Evolutionary conservation across 805 yeast species (phyloP), one percentile per base, ranked within the genome.

Genomic region (Tetrapisispora pingtungensis): DNA sequence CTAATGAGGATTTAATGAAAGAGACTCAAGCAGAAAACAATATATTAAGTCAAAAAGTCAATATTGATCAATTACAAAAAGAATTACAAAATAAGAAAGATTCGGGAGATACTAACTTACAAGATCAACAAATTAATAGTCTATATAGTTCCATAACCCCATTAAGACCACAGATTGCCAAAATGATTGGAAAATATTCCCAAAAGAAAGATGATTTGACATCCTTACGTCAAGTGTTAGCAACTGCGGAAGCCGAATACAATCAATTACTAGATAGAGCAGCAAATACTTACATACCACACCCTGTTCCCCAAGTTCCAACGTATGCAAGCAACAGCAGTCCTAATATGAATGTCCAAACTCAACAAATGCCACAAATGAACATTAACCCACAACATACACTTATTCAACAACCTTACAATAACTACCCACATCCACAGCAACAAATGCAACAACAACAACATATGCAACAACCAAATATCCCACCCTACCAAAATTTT

Each of bases 171-270:
- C 75, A 78, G 48, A 69, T 93, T 48, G 85, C 85, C 14, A 77
- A 77, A 55, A 66, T 80, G 54, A 77, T 93, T 49, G 96, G 86
- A 46, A 78, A 84, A 61, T 84, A 86, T 61, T 74, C 86, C 32
- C 73, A 76, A 37, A 76, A 86, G 55, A 78, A 83, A 58, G 84
- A 88, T 53, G 97, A 90, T 49, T 67, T 90, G 47, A 68, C 79
- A 48, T 76, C 76, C 18, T 69, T 90, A 53, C 82, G 86, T 55
- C 74, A 75, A 48, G 83, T 84, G 49, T 72, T 90, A 45, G 76
- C 76, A 45, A 70, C 71, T 40, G 93, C 95, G 15, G 76, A 84
- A 42, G 70, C 74, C 35, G 65, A 74, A 10, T 93, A 87, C 61
- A 85, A 84, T 55, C 74, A 75, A 38, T 64, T 87, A 42, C 71